A percentile compares a stretch with the other conserved stretches of the same genome.
These are phyloP conservation scores for Sclerotinia glacialis DNA, from an alignment of 2,329 filamentous ascomycete genomes.

Conservation along the genomic window DNA sequence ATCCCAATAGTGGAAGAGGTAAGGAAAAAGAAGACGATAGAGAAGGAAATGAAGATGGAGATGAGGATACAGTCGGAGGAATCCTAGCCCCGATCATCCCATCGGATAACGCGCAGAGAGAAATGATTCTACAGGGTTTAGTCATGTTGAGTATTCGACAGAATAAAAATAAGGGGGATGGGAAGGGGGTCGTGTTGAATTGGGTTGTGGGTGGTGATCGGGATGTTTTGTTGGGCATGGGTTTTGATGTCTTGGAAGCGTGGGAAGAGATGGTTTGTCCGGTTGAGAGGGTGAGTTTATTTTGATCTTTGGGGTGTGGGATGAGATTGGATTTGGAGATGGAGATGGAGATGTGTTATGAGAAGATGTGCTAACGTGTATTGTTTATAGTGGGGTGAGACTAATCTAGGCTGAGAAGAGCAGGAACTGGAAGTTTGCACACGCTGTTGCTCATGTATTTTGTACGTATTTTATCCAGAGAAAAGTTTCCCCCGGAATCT, in stretches of 20 bases:
- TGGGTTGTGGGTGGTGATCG: constrained; percentile 37
- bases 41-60: neutral
- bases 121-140: constrained; percentile 62
- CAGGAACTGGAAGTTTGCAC: too few species aligned
- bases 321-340: neutral
- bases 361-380: neutral
- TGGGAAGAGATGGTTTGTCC: constrained; percentile 78
- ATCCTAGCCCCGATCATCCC: constrained; percentile 66
- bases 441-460: neutral
- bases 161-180: constrained; percentile 61
- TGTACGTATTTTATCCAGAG: neutral
- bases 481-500: neutral
- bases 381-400: constrained; percentile 24
- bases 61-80: constrained; percentile 52
- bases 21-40: neutral
- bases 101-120: constrained; percentile 55
- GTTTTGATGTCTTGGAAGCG: constrained; percentile 72
- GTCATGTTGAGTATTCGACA: constrained; percentile 64
- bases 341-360: neutral
- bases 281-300: constrained; percentile 48
- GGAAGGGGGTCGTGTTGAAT: constrained; percentile 53
- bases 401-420: constrained; percentile 20
- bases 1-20: neutral
- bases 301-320: neutral
- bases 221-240: constrained; percentile 74